These are phyloP conservation scores for Colletotrichum tabaci DNA, from an alignment of 2,329 filamentous ascomycete genomes.

Conservation along the genomic window DNA sequence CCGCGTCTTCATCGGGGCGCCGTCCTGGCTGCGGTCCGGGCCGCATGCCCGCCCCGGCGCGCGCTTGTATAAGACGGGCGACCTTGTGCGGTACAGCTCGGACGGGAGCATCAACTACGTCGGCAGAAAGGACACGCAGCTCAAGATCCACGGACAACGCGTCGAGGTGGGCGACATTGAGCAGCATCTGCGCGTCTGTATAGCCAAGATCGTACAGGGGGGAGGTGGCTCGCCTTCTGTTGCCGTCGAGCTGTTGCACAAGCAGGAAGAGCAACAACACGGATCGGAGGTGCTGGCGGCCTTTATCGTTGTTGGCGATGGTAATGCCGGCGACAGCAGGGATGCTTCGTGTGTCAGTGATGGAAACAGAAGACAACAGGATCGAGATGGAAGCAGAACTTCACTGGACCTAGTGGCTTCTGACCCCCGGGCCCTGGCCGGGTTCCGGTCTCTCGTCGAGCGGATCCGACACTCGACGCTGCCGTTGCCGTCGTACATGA, in stretches of 20 bases:
- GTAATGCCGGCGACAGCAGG: too few species aligned
- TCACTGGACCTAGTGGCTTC: neutral
- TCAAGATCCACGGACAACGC: slow-evolving; percentile 61
- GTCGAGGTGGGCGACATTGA: slow-evolving; percentile 62
- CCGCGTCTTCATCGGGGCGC: neutral
- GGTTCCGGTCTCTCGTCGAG: slow-evolving; percentile 31
- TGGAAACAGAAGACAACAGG: neutral
- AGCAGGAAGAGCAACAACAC: neutral
- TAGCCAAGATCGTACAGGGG: slow-evolving; percentile 40
- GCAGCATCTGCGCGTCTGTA: slow-evolving; percentile 39
- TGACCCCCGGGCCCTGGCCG: neutral
- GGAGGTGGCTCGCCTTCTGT: slow-evolving; percentile 42
- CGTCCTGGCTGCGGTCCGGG: neutral
- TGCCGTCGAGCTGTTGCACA: neutral
- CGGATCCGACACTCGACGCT: slow-evolving; percentile 40
- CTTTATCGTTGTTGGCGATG: slow-evolving; percentile 46
- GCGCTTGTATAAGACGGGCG: slow-evolving; percentile 57
- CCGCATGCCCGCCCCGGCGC: neutral
- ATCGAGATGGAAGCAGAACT: neutral
- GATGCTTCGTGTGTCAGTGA: too few species aligned
- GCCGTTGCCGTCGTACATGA: slow-evolving; percentile 53
- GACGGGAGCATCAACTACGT: slow-evolving; percentile 54
- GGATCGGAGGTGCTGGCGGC: slow-evolving; percentile 47
- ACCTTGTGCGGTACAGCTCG: slow-evolving; percentile 51
- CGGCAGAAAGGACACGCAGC: slow-evolving; percentile 60